Percentiles rank a stretch among this genome's conserved stretches.
phyloP scores from a whole-genome alignment of 2,329 filamentous ascomycete genomes.

The Colletotrichum sp. region DNA sequence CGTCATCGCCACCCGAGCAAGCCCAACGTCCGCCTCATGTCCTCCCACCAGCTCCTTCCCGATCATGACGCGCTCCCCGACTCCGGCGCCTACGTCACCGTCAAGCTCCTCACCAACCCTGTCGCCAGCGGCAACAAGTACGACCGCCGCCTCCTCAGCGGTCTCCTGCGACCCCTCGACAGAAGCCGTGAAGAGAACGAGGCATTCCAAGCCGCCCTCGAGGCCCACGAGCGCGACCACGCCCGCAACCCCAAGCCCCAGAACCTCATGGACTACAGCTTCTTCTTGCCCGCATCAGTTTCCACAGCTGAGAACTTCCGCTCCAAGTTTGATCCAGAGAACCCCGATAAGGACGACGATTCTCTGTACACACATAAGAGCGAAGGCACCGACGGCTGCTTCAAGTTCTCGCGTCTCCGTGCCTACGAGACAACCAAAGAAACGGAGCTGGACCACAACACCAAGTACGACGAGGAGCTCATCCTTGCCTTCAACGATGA shows the following conservation, averaged over 20 bases:
- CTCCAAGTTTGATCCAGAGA: constrained; percentile 63
- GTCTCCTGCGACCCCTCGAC: constrained; percentile 66
- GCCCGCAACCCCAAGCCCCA: constrained; percentile 59
- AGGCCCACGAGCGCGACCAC: constrained; percentile 62
- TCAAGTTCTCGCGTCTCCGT: constrained; percentile 66
- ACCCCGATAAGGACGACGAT: constrained; percentile 58
- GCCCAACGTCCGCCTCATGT: constrained; percentile 51
- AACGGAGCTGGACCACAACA: constrained; percentile 58
- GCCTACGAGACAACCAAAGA: constrained; percentile 69
- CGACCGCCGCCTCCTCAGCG: constrained; percentile 65
- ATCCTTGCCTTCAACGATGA: constrained; percentile 64
- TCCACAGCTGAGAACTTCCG: constrained; percentile 60
- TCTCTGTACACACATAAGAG: constrained; percentile 59
- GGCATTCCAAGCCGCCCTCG: constrained; percentile 53
- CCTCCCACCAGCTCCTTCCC: constrained; percentile 66
- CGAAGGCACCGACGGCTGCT: constrained; percentile 51
- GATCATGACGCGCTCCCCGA: constrained; percentile 74
- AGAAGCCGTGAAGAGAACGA: constrained; percentile 59
- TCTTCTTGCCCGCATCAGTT: constrained; percentile 61
- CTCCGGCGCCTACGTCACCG: constrained; percentile 70
- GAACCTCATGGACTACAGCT: constrained; percentile 69
- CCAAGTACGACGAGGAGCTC: constrained; percentile 69
- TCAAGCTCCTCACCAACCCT: constrained; percentile 72
- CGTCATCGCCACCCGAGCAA: constrained; percentile 62
- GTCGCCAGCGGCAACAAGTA: constrained; percentile 58